Conservation (phyloP, 495 filamentous ascomycete genomes). For the Schizothecium vesticola region DNA sequence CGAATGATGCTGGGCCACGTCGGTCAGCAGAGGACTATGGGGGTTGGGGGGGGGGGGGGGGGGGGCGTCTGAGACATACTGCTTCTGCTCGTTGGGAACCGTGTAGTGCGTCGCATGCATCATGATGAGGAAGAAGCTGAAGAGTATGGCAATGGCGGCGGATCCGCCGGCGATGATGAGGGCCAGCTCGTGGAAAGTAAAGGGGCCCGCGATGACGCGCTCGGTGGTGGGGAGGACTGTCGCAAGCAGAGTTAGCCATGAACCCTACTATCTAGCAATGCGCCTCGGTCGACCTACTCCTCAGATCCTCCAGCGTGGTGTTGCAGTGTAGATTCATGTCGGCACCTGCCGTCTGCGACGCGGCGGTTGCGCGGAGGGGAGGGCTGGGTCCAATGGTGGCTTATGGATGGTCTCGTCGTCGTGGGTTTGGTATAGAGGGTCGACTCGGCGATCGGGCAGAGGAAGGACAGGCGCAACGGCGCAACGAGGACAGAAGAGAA, state of each 20-base stretch:
- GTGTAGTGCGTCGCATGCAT: constrained; percentile 79
- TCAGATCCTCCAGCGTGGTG: constrained; percentile 51
- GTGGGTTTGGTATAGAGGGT: neutral
- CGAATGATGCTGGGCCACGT: constrained; percentile 64
- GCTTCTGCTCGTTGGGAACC: constrained; percentile 74
- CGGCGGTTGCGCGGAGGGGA: neutral
- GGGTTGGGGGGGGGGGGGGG: neutral
- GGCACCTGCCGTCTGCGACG: neutral
- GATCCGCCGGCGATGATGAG: constrained; percentile 49
- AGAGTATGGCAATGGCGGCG: constrained; percentile 48
- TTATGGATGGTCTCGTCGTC: neutral
- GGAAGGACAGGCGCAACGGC: neutral
- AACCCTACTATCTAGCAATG: neutral
- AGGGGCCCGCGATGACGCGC: constrained; percentile 35
- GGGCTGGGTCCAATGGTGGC: neutral
- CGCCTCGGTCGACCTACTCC: constrained; percentile 38
- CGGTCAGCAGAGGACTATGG: neutral
- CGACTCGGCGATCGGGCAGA: neutral
- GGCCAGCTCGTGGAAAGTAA: constrained; percentile 55
- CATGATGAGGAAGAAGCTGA: constrained; percentile 63
- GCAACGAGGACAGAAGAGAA: neutral
- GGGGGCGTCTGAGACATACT: constrained; percentile 42
- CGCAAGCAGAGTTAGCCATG: neutral
- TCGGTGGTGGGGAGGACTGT: constrained; percentile 31
- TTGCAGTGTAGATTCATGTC: constrained; percentile 44